Conservation (phyloP, 768 basidiomycete genomes). For the Holtermanniella nyarrowii region DNA sequence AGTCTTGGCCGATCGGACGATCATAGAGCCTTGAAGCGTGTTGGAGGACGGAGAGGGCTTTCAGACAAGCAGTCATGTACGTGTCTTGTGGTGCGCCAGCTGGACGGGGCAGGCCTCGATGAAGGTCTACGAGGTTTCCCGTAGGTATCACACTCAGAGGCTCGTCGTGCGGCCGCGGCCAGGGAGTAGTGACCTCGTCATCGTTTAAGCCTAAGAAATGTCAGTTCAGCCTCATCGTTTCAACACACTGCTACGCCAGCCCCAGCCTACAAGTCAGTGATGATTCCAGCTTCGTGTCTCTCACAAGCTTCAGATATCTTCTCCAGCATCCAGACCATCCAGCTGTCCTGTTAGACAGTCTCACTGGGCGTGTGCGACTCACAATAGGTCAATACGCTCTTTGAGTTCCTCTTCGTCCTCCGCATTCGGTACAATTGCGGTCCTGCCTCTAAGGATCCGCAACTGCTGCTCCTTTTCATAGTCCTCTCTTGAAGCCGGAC, state of each 20-base stretch:
- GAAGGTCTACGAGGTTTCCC: too few relatives aligned
- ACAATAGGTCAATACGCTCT: constrained; percentile 25
- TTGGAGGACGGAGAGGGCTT: neutral
- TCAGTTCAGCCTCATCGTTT: neutral
- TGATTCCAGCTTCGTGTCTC: constrained; percentile 5
- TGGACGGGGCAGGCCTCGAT: too few relatives aligned
- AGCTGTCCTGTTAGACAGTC: too few relatives aligned
- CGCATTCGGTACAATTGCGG: constrained; percentile 7
- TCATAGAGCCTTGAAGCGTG: neutral
- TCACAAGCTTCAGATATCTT: constrained; percentile 18
- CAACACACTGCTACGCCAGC: constrained; percentile 4
- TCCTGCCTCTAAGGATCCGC: constrained; percentile 8
- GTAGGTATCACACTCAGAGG: neutral
- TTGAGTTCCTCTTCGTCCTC: constrained; percentile 10
- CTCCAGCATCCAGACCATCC: too few relatives aligned
- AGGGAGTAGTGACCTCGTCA: constrained; percentile 28
- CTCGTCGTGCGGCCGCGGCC: constrained; percentile 7
- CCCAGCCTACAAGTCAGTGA: constrained; percentile 14
- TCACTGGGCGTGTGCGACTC: too few relatives aligned
- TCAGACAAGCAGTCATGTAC: neutral
- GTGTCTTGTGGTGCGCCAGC: neutral
- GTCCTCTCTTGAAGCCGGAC: too few relatives aligned
- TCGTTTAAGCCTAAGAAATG: constrained; percentile 11
- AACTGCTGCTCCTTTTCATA: neutral
- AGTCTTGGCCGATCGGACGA: neutral